These are phyloP conservation scores for Plectosphaerella plurivora DNA, from an alignment of 2,329 filamentous ascomycete species.

Conservation along the genomic window DNA sequence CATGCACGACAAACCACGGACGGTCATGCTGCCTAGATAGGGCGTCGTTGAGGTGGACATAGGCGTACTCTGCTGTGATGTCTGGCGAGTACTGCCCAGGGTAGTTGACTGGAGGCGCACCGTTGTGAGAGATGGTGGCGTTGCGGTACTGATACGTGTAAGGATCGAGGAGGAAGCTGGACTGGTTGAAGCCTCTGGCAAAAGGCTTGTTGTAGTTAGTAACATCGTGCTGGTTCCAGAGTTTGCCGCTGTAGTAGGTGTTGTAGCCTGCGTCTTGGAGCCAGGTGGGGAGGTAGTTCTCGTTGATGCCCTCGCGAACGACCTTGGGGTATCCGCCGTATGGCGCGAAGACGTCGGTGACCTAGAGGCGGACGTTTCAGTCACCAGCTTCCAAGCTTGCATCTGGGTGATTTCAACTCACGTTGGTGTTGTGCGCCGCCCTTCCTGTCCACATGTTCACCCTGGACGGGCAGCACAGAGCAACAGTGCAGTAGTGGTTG, in stretches of 20 bases:
- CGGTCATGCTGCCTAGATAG: too few relatives aligned
- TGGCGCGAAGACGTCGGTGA: too few relatives aligned
- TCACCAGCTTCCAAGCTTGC: too few relatives aligned
- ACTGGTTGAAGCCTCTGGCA: slow-evolving; percentile 55
- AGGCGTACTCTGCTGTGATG: too few relatives aligned
- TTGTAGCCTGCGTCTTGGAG: slow-evolving; percentile 64
- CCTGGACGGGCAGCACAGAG: slow-evolving; percentile 64
- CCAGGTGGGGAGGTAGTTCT: slow-evolving; percentile 67
- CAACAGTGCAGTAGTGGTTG: slow-evolving; percentile 62
- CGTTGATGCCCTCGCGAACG: slow-evolving; percentile 58
- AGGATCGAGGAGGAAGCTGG: slow-evolving; percentile 45
- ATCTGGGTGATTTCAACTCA: slow-evolving; percentile 43
- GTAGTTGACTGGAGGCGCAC: too few relatives aligned
- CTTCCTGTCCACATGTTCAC: slow-evolving; percentile 63
- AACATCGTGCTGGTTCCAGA: slow-evolving; percentile 61
- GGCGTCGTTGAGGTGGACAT: too few relatives aligned
- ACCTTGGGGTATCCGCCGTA: slow-evolving; percentile 57
- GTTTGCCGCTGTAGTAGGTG: slow-evolving; percentile 70
- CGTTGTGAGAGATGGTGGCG: slow-evolving; percentile 28
- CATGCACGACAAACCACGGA: too few relatives aligned
- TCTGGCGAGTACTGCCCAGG: too few relatives aligned
- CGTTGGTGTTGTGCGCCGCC: slow-evolving; percentile 66
- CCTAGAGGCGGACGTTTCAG: slow-evolving; percentile 29
- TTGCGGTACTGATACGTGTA: slow-evolving; percentile 66
- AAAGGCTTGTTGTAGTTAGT: slow-evolving; percentile 57